A percentile compares a stretch with the other conserved stretches of the same genome.
phyloP scores from a whole-genome alignment of 2,329 filamentous ascomycete species.

The Fusarium proliferatum region DNA sequence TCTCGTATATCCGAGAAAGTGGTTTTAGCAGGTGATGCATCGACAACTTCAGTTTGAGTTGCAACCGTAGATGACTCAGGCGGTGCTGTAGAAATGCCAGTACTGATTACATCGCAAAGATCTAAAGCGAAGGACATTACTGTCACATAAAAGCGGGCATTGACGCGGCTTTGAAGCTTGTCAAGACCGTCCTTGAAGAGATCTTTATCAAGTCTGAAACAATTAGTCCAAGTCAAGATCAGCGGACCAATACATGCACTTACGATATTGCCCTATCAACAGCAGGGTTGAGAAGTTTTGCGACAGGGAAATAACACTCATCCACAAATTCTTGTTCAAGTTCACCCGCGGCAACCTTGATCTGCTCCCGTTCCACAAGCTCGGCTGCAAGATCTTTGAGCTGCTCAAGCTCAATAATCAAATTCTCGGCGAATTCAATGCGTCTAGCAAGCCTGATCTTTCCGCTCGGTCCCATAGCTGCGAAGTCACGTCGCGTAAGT shows the following conservation, averaged over 20 bases:
- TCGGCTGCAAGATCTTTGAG: constrained; percentile 76
- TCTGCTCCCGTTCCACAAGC: constrained; percentile 78
- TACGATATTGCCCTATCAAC: constrained; percentile 84
- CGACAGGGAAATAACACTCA: constrained; percentile 90
- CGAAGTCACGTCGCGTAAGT: constrained; percentile 93
- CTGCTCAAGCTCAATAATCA: constrained; percentile 81
- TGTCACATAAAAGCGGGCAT: constrained; percentile 67
- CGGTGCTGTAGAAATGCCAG: constrained; percentile 61
- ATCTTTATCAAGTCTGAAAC: constrained; percentile 70
- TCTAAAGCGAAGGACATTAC: constrained; percentile 68
- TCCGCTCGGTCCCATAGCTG: constrained; percentile 90
- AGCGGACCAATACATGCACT: constrained; percentile 54
- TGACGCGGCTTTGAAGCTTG: constrained; percentile 63
- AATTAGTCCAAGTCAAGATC: constrained; percentile 52
- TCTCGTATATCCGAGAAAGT: constrained; percentile 78
- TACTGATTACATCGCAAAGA: constrained; percentile 64
- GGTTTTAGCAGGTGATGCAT: constrained; percentile 62
- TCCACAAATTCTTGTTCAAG: constrained; percentile 84
- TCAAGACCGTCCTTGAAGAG: constrained; percentile 66
- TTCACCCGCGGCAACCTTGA: constrained; percentile 81
- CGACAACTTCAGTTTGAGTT: constrained; percentile 51
- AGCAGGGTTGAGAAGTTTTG: constrained; percentile 79
- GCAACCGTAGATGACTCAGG: constrained; percentile 38
- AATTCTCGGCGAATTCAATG: constrained; percentile 85
- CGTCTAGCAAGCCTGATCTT: constrained; percentile 80